Conservation (phyloP, 257 asterid genomes). For the Prunella vulgaris region DNA sequence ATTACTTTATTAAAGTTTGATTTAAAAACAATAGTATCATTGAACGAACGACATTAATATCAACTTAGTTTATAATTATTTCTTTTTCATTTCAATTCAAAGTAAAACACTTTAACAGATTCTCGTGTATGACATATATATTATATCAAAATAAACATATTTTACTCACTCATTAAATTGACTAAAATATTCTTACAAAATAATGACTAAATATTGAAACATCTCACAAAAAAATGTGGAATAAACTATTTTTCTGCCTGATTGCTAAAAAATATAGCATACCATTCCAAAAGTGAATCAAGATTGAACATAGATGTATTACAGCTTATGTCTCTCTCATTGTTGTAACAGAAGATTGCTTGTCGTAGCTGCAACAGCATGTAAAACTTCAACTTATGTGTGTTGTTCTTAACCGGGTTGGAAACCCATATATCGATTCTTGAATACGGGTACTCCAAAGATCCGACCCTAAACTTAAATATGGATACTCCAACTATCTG, state of each 20-base stretch:
- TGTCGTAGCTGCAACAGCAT: not conserved
- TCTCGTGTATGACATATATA: too few species aligned
- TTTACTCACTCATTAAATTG: not conserved
- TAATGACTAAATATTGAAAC: not conserved
- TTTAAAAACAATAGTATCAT: too few species aligned
- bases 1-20: too few species aligned
- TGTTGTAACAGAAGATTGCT: not conserved
- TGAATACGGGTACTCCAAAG: not conserved
- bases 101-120: not conserved
- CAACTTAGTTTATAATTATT: too few species aligned
- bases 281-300: slow-evolving; percentile 1
- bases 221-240: not conserved
- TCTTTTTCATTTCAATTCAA: not conserved
- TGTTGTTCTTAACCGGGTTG: not conserved
- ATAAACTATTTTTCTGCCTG: not conserved
- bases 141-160: too few species aligned
- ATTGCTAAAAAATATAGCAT: not conserved
- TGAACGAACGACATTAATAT: too few species aligned
- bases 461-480: not conserved
- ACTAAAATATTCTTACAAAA: not conserved
- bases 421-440: not conserved
- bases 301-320: slow-evolving; percentile 8
- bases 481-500: not conserved
- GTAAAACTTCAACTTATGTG: slow-evolving; percentile 10
- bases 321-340: slow-evolving; percentile 1